A percentile compares a stretch with the other conserved stretches of the same genome.
These are phyloP conservation scores for Neurospora tetraspora DNA, from an alignment of 495 filamentous ascomycete genomes.

Conservation along the genomic window DNA sequence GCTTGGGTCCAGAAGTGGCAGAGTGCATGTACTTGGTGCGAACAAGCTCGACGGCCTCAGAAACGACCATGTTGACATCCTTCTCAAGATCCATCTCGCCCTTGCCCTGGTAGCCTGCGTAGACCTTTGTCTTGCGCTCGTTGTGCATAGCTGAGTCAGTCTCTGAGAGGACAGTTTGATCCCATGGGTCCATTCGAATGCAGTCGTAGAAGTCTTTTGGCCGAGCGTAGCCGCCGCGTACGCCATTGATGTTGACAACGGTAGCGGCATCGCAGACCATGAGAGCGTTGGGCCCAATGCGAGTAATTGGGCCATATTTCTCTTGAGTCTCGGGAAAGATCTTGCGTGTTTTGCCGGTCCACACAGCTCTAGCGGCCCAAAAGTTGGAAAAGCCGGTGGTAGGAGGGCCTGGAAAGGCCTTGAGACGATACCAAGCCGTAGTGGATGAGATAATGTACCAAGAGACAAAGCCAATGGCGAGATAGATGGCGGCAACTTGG, in stretches of 20 bases:
- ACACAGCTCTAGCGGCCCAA: background rate
- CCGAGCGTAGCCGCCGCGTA: slow-evolving; percentile 11
- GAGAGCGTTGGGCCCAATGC: slow-evolving; percentile 28
- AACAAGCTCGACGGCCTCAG: background rate
- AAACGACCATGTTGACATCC: slow-evolving; percentile 20
- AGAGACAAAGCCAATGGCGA: background rate
- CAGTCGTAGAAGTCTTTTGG: background rate
- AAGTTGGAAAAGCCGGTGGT: slow-evolving; percentile 13
- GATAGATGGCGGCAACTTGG: background rate
- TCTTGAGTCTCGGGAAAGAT: slow-evolving; percentile 9
- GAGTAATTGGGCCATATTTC: slow-evolving; percentile 35
- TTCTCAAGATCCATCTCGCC: slow-evolving; percentile 31
- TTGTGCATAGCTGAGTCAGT: slow-evolving; percentile 25
- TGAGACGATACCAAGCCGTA: slow-evolving; percentile 11
- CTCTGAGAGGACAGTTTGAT: slow-evolving; percentile 18
- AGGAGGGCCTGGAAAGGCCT: slow-evolving; percentile 13
- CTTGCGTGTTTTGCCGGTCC: background rate
- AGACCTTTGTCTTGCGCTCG: slow-evolving; percentile 20
- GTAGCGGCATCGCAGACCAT: slow-evolving; percentile 21
- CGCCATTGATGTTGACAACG: slow-evolving; percentile 14
- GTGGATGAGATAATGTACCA: slow-evolving; percentile 3
- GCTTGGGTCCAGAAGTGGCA: slow-evolving; percentile 27
- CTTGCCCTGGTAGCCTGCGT: slow-evolving; percentile 34
- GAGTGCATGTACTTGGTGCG: slow-evolving; percentile 7
- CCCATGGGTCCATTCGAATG: slow-evolving; percentile 1